phyloP scores from a whole-genome alignment of 495 filamentous ascomycete species.

The Penicillium coffeae region DNA sequence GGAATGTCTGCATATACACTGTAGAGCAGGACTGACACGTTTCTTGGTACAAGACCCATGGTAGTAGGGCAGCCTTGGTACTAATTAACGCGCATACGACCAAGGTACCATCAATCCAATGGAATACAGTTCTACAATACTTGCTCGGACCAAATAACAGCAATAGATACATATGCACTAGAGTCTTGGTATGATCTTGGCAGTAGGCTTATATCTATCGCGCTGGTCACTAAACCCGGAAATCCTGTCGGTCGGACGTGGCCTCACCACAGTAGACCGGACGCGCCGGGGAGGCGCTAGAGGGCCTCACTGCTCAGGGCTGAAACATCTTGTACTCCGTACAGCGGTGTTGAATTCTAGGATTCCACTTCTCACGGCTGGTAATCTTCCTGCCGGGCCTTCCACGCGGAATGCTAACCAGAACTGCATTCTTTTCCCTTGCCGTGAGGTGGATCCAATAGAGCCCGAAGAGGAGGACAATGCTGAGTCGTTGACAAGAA shows the following conservation, averaged over 20 bases:
- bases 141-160: slow-evolving; percentile 9
- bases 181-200: slow-evolving; percentile 18
- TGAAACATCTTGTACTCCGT: not conserved
- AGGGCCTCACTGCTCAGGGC: no score
- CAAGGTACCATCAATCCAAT: slow-evolving; percentile 1
- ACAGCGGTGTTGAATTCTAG: not conserved
- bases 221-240: not conserved
- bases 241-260: not conserved
- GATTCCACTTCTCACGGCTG: not conserved
- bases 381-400: not conserved
- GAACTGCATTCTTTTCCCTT: slow-evolving; percentile 24
- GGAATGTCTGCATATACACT: not conserved
- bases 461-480: slow-evolving; percentile 16
- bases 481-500: slow-evolving; percentile 21
- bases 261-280: not conserved
- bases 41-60: not conserved
- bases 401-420: slow-evolving; percentile 7
- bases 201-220: slow-evolving; percentile 26
- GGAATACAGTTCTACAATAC: slow-evolving; percentile 1
- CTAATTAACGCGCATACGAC: no score
- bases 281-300: not conserved
- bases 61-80: not conserved
- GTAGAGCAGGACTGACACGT: not conserved
- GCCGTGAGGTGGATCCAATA: slow-evolving; percentile 15
- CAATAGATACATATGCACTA: slow-evolving; percentile 9